A percentile compares a stretch with the other conserved stretches of the same genome.
Evolutionary conservation across 2,329 filamentous ascomycete species (phyloP).

Genomic region (Microcera coccophila): DNA sequence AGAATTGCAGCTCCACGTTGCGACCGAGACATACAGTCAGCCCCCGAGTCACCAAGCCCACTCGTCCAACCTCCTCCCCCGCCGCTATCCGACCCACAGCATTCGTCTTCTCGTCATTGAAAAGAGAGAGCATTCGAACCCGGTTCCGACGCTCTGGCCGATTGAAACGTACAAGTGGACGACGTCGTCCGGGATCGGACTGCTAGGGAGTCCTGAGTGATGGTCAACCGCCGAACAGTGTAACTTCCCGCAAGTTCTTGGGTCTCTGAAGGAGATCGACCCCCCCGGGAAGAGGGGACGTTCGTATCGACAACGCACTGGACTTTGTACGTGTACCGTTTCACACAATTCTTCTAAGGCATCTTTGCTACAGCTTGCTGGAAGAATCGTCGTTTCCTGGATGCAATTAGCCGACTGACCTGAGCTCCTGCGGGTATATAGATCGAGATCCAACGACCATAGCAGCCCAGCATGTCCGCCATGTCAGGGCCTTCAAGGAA

Average conservation of each 20-base stretch:
- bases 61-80: conserved; percentile 22
- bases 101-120: conserved; percentile 16
- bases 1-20: conserved; percentile 17
- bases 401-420: conserved; percentile 20
- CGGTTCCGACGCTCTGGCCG: conserved; percentile 16
- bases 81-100: conserved; percentile 16
- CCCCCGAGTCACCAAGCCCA: conserved; percentile 18
- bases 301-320: conserved; percentile 31
- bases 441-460: conserved; percentile 28
- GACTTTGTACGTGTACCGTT: conserved; percentile 41
- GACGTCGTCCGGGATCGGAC: conserved; percentile 31
- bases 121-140: conserved; percentile 11
- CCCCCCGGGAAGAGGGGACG: conserved; percentile 26
- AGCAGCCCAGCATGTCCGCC: conserved; percentile 54
- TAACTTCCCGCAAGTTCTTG: conserved; percentile 31
- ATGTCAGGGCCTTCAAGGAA: conserved; percentile 52
- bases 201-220: conserved; percentile 35
- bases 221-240: conserved; percentile 33
- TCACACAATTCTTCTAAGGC: conserved; percentile 30
- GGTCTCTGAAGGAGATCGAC: conserved; percentile 23
- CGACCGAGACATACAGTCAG: conserved; percentile 31
- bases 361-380: conserved; percentile 19
- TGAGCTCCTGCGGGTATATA: conserved; percentile 14
- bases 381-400: conserved; percentile 19
- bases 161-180: conserved; percentile 14